These are phyloP conservation scores for Torulaspora globosa DNA, from an alignment of 1,139 yeast species.

Conservation along the genomic window DNA sequence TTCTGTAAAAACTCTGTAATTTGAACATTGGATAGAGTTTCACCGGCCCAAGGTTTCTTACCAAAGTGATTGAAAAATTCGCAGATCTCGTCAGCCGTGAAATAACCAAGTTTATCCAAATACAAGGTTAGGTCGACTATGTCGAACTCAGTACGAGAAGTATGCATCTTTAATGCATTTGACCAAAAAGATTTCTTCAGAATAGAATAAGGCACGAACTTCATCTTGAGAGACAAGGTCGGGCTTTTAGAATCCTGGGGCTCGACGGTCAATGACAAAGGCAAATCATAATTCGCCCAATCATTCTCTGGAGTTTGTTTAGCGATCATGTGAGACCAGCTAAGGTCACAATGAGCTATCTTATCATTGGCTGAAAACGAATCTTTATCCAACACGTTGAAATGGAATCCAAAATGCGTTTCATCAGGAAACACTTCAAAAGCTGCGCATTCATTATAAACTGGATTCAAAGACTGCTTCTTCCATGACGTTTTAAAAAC, in stretches of 20 bases:
- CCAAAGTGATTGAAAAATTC: slow-evolving; percentile 43
- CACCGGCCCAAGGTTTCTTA: slow-evolving; percentile 34
- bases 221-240: slow-evolving; percentile 52
- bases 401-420: slow-evolving; percentile 56
- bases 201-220: slow-evolving; percentile 63
- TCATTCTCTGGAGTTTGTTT: slow-evolving; percentile 15
- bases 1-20: slow-evolving; percentile 43
- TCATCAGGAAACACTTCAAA: slow-evolving; percentile 74
- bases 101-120: slow-evolving; percentile 42
- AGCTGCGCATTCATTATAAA: slow-evolving; percentile 73
- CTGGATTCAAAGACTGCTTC: slow-evolving; percentile 78
- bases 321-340: slow-evolving; percentile 47
- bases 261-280: slow-evolving; percentile 37
- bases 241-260: slow-evolving; percentile 45
- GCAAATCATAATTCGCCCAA: slow-evolving; percentile 32
- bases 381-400: slow-evolving; percentile 80
- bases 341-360: slow-evolving; percentile 62
- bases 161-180: slow-evolving; percentile 42
- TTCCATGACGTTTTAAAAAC: slow-evolving; percentile 84
- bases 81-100: slow-evolving; percentile 55
- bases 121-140: slow-evolving; percentile 30
- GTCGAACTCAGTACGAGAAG: slow-evolving; percentile 26
- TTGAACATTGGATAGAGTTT: slow-evolving; percentile 34
- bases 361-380: slow-evolving; percentile 76
- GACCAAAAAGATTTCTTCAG: slow-evolving; percentile 71